Evolutionary conservation across 257 asterid genomes (phyloP), one percentile per base, ranked within the genome.

Genomic region (Gynochthodes officinalis): DNA sequence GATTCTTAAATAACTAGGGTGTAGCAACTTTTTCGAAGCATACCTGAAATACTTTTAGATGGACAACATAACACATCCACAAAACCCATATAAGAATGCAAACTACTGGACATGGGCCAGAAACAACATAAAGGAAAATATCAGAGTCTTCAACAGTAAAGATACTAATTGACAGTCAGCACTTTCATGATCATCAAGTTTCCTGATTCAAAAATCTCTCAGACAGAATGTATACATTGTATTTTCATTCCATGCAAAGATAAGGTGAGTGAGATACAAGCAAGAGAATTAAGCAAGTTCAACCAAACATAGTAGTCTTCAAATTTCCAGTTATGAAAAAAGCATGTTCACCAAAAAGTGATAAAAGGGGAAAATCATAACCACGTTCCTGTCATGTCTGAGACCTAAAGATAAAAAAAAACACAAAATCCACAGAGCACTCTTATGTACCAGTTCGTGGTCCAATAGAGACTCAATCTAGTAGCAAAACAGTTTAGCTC

Each of bases 121-220:
- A 53, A 57, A 37, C 25, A 57, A 57, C 15, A 23, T 25, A 60
- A 6, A 28, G 19, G 7, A 32, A 30, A 14, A 57, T 13, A 59
- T 59, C 64, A 3, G n/a, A 60, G 37, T 60, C 44, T 60, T 32
- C 30, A 32, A 60, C 39, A 58, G 64, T 58, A 58, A 40, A 28
- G 64, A 58, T 58, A 28, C 48, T 57, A 39, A 67, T 53, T 54
- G 30, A 49, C 25, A 30, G 37, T 18, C 44, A 74, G 48, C 58
- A 40, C 9, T 43, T 27, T 57, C 52, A 42, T 11, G 59, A 54
- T 40, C 23, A 42, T 19, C 23, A 30, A 73, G 54, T 30, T 9
- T 50, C 59, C 42, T 15, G 23, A 37, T 65, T 35, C 33, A 39
- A 27, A 23, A 32, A 64, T 39, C 55, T 23, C 12, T 43, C 39